phyloP scores from a whole-genome alignment of 2,329 filamentous ascomycete genomes.

The Alternaria brassicicola region DNA sequence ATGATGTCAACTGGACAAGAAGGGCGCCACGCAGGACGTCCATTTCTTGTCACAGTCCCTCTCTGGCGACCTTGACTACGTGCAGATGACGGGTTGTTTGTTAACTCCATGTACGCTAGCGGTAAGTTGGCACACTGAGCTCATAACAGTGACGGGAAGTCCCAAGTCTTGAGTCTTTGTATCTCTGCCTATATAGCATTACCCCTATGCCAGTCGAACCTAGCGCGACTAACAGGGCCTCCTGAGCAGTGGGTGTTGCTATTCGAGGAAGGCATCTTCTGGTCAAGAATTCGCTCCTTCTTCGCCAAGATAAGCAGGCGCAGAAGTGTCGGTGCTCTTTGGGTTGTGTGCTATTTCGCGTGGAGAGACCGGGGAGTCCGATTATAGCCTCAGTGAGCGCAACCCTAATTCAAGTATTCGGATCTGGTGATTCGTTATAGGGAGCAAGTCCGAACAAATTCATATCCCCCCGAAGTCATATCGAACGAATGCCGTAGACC shows the following conservation, averaged over 20 bases:
- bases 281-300: not conserved
- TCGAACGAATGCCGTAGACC: slow-evolving; percentile 26
- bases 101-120: not conserved
- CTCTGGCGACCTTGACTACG: not conserved
- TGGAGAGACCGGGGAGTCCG: not conserved
- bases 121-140: not conserved
- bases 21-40: not conserved
- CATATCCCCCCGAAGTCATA: slow-evolving; percentile 22
- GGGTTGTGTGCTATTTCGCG: not conserved
- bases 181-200: not conserved
- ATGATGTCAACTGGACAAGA: not conserved
- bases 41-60: not conserved
- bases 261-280: not conserved
- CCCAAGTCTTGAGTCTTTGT: not conserved
- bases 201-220: not conserved
- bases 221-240: not conserved
- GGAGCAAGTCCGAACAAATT: slow-evolving; percentile 25
- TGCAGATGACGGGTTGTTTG: not conserved
- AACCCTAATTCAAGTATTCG: not conserved
- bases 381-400: not conserved
- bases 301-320: not conserved
- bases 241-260: not conserved
- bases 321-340: slow-evolving; percentile 1
- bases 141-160: not conserved
- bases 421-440: not conserved